Percentiles rank a stretch among this genome's conserved stretches.
These are phyloP conservation scores for Penicillium verrucosum DNA, from an alignment of 2,329 filamentous ascomycete species.

Conservation along the genomic window DNA sequence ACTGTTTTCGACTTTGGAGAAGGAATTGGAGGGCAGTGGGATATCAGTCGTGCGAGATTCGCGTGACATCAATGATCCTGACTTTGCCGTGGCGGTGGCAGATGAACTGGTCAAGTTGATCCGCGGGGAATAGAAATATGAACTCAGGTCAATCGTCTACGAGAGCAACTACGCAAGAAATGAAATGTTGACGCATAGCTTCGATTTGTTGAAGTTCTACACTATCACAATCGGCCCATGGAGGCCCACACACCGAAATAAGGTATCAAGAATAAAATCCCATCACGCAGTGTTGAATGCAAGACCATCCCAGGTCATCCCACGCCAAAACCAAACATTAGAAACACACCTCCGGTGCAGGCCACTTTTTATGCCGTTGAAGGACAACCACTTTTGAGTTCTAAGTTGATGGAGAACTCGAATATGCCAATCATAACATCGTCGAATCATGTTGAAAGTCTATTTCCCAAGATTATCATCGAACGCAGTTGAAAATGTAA, in stretches of 20 bases:
- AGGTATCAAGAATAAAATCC: conserved; percentile 27
- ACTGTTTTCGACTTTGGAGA: conserved; percentile 48
- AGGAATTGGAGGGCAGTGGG: conserved; percentile 48
- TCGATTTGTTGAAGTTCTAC: conserved; percentile 11
- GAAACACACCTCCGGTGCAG: conserved; percentile 30
- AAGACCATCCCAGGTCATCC: conserved; percentile 36
- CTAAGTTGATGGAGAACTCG: conserved; percentile 42
- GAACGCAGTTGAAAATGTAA: conserved; percentile 30
- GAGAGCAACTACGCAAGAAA: neutral
- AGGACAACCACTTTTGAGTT: conserved; percentile 55
- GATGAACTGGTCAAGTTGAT: conserved; percentile 25
- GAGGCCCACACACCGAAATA: conserved; percentile 14
- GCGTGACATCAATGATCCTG: conserved; percentile 29
- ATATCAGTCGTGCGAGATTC: conserved; percentile 52
- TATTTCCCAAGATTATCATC: conserved; percentile 35
- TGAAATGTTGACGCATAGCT: conserved; percentile 10
- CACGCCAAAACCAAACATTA: conserved; percentile 30
- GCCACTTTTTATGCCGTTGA: conserved; percentile 57
- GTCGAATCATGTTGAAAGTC: conserved; percentile 57
- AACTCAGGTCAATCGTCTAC: neutral
- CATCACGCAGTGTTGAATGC: conserved; percentile 38
- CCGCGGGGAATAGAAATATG: neutral
- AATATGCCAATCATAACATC: conserved; percentile 57
- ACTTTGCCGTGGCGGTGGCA: conserved; percentile 28
- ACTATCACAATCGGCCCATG: conserved; percentile 16